phyloP scores from a whole-genome alignment of 495 filamentous ascomycete species.

The Lophiotrema nucula region DNA sequence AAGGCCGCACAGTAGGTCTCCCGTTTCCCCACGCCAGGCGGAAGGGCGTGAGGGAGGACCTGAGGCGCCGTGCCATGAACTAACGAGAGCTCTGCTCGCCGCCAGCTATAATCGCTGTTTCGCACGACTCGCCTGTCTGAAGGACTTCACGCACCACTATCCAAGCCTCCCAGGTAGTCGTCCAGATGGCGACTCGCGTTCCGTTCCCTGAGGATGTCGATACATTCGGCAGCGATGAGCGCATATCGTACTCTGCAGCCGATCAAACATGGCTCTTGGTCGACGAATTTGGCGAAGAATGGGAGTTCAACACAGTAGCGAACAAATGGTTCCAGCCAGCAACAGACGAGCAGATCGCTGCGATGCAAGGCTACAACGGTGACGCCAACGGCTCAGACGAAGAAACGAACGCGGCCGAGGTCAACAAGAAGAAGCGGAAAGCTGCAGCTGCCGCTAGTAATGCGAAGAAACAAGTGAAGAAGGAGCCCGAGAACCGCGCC shows the following conservation, averaged over 20 bases:
- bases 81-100: no score
- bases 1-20: no score
- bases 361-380: conserved; percentile 1
- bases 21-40: no score
- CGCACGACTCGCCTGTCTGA: no score
- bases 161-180: no score
- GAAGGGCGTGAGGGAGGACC: no score
- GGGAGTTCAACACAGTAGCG: conserved; percentile 68
- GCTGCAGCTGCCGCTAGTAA: conserved; percentile 8
- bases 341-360: background rate
- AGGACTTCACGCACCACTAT: no score
- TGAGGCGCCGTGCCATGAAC: no score
- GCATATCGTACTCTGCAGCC: conserved; percentile 80
- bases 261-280: conserved; percentile 81
- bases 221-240: conserved; percentile 77
- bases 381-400: background rate
- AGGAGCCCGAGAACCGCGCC: conserved; percentile 69
- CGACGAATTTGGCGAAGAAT: conserved; percentile 80
- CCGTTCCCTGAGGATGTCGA: conserved; percentile 37
- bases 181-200: no score
- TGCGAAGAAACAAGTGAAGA: conserved; percentile 52
- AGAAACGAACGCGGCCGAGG: no score
- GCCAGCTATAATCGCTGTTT: no score
- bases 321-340: conserved; percentile 64
- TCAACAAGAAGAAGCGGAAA: conserved; percentile 8